Percentiles rank a stretch among this genome's conserved stretches.
Evolutionary conservation across 176 grass and related monocot species (phyloP).

Genomic region (Triticum turgidum): DNA sequence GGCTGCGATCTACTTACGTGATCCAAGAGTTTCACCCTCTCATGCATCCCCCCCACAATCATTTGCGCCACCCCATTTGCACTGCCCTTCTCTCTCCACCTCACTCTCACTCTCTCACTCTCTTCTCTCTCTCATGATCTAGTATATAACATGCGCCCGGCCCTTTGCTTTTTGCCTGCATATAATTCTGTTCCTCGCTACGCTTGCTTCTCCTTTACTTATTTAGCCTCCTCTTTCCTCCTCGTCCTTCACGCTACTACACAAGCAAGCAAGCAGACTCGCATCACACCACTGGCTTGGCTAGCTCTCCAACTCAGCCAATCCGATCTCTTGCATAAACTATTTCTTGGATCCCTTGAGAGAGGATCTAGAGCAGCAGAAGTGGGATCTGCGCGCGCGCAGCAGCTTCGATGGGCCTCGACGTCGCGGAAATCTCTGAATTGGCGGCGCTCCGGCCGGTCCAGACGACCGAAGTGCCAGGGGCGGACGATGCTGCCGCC

Average conservation of each 20-base stretch:
- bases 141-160: too few species aligned
- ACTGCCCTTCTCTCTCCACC: too few species aligned
- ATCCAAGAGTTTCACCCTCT: slow-evolving; percentile 42
- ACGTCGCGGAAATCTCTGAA: slow-evolving; percentile 41
- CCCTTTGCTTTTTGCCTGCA: too few species aligned
- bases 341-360: background rate
- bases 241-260: slow-evolving; percentile 5
- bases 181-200: slow-evolving; percentile 54
- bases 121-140: too few species aligned
- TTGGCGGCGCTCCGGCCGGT: slow-evolving; percentile 52
- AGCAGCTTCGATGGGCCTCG: slow-evolving; percentile 35
- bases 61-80: slow-evolving; percentile 18
- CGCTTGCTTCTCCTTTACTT: slow-evolving; percentile 25
- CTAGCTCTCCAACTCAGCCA: too few species aligned
- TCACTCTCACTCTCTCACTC: too few species aligned
- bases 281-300: too few species aligned
- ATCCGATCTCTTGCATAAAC: background rate
- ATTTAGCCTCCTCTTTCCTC: background rate
- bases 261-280: too few species aligned
- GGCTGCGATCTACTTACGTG: slow-evolving; percentile 46
- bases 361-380: background rate
- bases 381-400: background rate
- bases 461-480: slow-evolving; percentile 26
- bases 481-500: slow-evolving; percentile 1
- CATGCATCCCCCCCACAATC: slow-evolving; percentile 30